These are phyloP conservation scores for Phyllosticta capitalensis DNA, from an alignment of 2,329 filamentous ascomycete species.

Conservation along the genomic window DNA sequence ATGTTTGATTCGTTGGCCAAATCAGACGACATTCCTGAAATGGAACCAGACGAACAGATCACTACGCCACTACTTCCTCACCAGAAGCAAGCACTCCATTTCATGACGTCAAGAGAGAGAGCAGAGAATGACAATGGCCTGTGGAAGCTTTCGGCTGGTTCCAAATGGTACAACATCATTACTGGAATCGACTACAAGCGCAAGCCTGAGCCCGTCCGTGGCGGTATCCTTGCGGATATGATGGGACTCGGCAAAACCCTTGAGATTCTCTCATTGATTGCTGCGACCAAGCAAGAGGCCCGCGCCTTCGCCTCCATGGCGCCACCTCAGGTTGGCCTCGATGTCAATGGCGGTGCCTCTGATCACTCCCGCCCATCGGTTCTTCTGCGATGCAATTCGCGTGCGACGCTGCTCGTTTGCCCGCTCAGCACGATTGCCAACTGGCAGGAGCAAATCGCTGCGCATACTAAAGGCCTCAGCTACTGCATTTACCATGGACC, in stretches of 20 bases:
- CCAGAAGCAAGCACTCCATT: conserved; percentile 82
- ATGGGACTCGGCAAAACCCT: conserved; percentile 50
- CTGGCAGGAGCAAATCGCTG: conserved; percentile 86
- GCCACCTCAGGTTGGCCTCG: conserved; percentile 6
- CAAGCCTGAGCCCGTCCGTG: conserved; percentile 29
- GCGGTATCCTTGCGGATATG: conserved; percentile 42
- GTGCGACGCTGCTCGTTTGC: conserved; percentile 75
- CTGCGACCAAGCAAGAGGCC: conserved; percentile 19
- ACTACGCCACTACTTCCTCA: conserved; percentile 65
- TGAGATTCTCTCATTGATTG: conserved; percentile 71
- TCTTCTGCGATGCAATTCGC: conserved; percentile 50
- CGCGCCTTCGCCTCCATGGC: conserved; percentile 37
- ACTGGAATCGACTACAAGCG: conserved; percentile 45
- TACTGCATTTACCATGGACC: conserved; percentile 83
- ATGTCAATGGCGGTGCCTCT: background rate
- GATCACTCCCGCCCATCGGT: background rate
- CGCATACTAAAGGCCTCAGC: conserved; percentile 62
- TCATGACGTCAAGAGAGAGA: conserved; percentile 72
- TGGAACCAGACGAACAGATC: conserved; percentile 50
- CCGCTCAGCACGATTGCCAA: conserved; percentile 87
- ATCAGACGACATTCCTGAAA: conserved; percentile 64
- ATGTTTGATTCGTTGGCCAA: conserved; percentile 81
- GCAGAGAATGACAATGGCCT: conserved; percentile 31
- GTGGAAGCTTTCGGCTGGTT: conserved; percentile 52
- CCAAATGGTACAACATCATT: conserved; percentile 69